Base-by-base conservation (phyloP, 345 rosid species). In the Citrus maxima region DNA sequence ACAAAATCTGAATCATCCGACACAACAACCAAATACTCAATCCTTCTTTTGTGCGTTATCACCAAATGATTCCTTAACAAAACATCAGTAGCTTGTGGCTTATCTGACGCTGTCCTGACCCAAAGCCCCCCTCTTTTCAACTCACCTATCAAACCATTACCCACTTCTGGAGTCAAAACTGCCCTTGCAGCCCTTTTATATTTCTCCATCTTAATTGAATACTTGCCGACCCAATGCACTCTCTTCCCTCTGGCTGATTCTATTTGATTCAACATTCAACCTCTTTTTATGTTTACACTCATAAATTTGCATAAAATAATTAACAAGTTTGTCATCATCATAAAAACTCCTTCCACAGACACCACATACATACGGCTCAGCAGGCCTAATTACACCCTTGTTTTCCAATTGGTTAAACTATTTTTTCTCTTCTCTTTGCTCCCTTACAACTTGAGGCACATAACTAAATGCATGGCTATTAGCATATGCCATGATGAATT, bases 301-400 rank as follows among this genome's bases (percentile, higher is more conserved):
- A 10, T 91, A 97, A 74, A 93, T 91, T 80, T 92, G 93, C 86
- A 84, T 88, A 73, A 95, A 95, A 86, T 93, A 98, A 80, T 85
- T 88, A 18, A 88, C 49, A 2, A 93, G 82, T 42, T 93, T 93
- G 82, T 89, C 97, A 69, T 89, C 84, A 1, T 85, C 64, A 77
- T 91, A 90, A 78, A 95, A 95, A 72, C 83, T 88, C 78, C 98
- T 87, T 70, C 93, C 94, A 75, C 98, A 93, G 27, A 92, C 94
- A 10, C 87, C 70, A 80, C 98, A 92, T n/a, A 88, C 67, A 87
- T 88, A 27, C 0, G 93, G 88, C 25, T 85, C 97, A 18, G 82
- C 76, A 0, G 91, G 88, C 82, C 88, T 85, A 61, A 90, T 82
- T 78, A 87, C 82, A 40, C 91, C 91, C 68, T 84, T 87, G 24